These are phyloP conservation scores for Ormosia semicastrata DNA, from an alignment of 306 rosid genomes.

Conservation along the genomic window DNA sequence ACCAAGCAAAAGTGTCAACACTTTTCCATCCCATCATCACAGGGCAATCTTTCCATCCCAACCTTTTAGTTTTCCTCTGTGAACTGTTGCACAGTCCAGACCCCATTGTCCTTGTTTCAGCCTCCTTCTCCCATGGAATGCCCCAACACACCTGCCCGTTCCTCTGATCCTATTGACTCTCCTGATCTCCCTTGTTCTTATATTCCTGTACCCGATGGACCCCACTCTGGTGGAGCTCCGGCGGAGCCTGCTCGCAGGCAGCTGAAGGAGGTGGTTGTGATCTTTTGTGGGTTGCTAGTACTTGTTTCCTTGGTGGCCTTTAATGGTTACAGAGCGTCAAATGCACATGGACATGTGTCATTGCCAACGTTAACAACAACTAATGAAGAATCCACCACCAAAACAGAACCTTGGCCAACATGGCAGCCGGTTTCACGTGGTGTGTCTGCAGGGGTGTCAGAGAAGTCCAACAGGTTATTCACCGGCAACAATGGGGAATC, in stretches of 20 bases:
- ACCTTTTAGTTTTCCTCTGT: neutral
- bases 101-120: neutral
- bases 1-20: neutral
- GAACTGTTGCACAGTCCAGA: neutral
- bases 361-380: neutral
- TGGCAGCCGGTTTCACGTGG: constrained; percentile 56
- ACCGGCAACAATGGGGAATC: neutral
- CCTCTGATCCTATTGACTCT: neutral
- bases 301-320: constrained; percentile 41
- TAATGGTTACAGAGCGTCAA: neutral
- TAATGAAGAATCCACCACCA: neutral
- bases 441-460: constrained; percentile 63
- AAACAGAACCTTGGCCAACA: neutral
- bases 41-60: neutral
- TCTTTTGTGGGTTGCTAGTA: constrained; percentile 44
- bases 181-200: constrained; percentile 39
- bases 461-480: constrained; percentile 48
- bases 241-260: constrained; percentile 2
- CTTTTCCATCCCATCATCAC: neutral
- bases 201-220: constrained; percentile 35
- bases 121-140: neutral
- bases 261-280: constrained; percentile 17
- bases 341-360: neutral
- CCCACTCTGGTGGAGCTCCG: neutral
- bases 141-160: neutral